Percentiles rank a stretch among this genome's conserved stretches.
phyloP scores from a whole-genome alignment of 768 basidiomycete species.

The Mycena maculata region DNA sequence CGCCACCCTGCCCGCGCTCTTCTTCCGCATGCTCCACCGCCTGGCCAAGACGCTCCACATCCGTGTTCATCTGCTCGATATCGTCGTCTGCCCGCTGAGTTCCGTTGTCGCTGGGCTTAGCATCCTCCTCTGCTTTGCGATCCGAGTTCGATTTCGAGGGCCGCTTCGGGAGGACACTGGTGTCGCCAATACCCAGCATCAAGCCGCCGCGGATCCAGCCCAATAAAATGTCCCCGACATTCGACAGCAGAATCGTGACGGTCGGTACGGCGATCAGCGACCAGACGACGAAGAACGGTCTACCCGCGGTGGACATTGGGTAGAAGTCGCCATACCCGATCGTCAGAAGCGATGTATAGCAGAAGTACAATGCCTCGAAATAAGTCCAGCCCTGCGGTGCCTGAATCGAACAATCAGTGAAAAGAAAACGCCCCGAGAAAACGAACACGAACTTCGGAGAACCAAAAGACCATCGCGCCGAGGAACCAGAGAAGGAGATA shows the following conservation, averaged over 20 bases:
- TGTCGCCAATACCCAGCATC: conserved; percentile 44
- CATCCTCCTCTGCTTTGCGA: neutral
- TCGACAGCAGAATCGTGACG: conserved; percentile 57
- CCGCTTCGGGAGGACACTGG: conserved; percentile 44
- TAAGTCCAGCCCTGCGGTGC: conserved; percentile 49
- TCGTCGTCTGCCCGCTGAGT: conserved; percentile 11
- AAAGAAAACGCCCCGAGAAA: neutral
- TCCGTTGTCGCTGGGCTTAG: neutral
- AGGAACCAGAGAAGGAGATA: conserved; percentile 49
- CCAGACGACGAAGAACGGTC: conserved; percentile 58
- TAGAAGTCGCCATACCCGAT: conserved; percentile 57
- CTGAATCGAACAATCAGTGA: conserved; percentile 23
- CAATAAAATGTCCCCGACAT: conserved; percentile 62
- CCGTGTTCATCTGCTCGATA: conserved; percentile 38
- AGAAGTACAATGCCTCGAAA: conserved; percentile 52
- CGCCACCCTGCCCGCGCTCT: conserved; percentile 38
- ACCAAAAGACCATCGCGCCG: conserved; percentile 53
- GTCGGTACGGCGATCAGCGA: conserved; percentile 54
- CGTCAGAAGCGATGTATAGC: conserved; percentile 53
- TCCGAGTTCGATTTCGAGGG: neutral
- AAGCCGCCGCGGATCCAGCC: conserved; percentile 46
- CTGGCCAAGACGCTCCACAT: conserved; percentile 44
- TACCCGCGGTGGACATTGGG: conserved; percentile 48
- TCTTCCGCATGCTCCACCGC: conserved; percentile 52
- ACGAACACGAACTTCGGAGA: conserved; percentile 41